Percentiles rank a stretch among this genome's conserved stretches.
Conservation (phyloP, 306 rosid species). For the Nissolia schottii region DNA sequence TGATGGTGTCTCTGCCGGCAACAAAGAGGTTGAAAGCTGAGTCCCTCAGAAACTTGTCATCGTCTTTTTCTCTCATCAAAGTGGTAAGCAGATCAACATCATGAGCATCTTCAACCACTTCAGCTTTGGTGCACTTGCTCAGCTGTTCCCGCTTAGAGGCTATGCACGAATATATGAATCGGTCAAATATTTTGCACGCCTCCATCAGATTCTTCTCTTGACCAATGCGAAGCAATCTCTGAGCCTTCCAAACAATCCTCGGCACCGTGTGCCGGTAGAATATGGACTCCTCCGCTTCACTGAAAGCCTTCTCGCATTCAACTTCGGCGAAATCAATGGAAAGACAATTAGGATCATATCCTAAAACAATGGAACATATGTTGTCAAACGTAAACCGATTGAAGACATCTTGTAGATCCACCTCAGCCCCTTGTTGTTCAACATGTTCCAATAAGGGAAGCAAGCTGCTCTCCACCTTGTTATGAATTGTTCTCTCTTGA, state of each 20-base stretch:
- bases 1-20: too few species aligned
- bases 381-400: too few species aligned
- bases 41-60: conserved; percentile 43
- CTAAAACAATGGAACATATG: too few species aligned
- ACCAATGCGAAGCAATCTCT: too few species aligned
- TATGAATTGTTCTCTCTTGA: conserved; percentile 3
- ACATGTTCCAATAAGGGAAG: conserved; percentile 16
- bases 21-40: too few species aligned
- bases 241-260: conserved; percentile 34
- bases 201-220: too few species aligned
- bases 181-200: too few species aligned
- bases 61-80: conserved; percentile 13
- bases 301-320: too few species aligned
- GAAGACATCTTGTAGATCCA: too few species aligned
- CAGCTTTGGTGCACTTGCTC: neutral
- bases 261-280: conserved; percentile 30
- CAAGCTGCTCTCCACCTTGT: conserved; percentile 4
- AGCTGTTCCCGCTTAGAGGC: conserved; percentile 11
- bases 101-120: neutral
- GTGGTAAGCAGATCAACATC: conserved; percentile 27
- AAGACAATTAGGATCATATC: too few species aligned
- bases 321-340: too few species aligned
- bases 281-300: conserved; percentile 32
- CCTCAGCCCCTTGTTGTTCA: neutral
- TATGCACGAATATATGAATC: conserved; percentile 27